Evolutionary conservation across 140 eudicot species (phyloP), one percentile per base, ranked within the genome.

Genomic region (Anethum foeniculum): DNA sequence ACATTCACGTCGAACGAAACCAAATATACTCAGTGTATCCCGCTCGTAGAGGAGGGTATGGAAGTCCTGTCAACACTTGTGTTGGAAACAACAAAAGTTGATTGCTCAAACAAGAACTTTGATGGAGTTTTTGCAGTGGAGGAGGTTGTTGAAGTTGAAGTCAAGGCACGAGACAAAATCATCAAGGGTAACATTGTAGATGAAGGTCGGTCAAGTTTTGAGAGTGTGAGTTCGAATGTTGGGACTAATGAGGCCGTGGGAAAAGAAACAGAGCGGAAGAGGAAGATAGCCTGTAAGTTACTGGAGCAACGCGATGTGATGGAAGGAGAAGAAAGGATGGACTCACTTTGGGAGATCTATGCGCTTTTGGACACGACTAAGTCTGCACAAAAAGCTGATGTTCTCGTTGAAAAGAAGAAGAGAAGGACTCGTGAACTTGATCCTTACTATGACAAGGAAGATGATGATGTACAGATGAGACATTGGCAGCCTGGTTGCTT

Each of bases 221-320:
- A 71, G 25, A 64, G 44, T 71, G 76, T 73, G 13, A 75, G 77
- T 48, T 56, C 81, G 39, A 86, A 84, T 58, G 75, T 89, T 21
- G 89, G 92, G 62, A 86, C 87, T 80, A 84, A 86, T 38, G 97
- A 97, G 58, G 91, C 97, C 5, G 88, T 96, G 97, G 88, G 99
- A 77, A 93, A 90, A 82, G 99, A 93, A 80, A 96, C 81, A 39
- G 98, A 96, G 82, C 89, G 98, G 98, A 92, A 87, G 79, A 85
- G 98, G 67, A 91, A 97, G 12, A 77, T 93, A 39, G 97, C 98
- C 13, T 91, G 97, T 82, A 93, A 34, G 38, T 34, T 34, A 34
- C 38, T 34, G 38, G 38, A 34, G 38, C 38, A 34, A 34, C 38
- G 38, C 3, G 38, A 96, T 58, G 88, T 64, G 7, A 87, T 73